These are phyloP conservation scores for Gnaphalium uliginosum DNA, from an alignment of 129 eudicot genomes.

Conservation along the genomic window DNA sequence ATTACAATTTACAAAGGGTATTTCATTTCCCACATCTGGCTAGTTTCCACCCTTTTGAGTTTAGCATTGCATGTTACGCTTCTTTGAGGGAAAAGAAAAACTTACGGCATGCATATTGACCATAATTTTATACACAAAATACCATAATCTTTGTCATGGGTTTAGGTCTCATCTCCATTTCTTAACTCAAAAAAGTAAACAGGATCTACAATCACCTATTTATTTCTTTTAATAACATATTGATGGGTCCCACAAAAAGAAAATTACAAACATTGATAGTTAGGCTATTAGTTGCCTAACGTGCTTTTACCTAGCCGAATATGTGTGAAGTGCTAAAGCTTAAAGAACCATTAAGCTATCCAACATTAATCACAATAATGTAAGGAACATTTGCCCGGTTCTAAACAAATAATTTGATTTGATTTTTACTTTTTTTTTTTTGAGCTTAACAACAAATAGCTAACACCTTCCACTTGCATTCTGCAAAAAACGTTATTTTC, in stretches of 20 bases:
- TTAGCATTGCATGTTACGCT: not conserved
- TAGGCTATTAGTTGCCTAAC: not conserved
- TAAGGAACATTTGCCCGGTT: not conserved
- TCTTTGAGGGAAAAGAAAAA: not conserved
- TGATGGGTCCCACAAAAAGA: not conserved
- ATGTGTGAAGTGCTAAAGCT: not conserved
- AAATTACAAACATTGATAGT: not conserved
- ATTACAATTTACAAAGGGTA: not conserved
- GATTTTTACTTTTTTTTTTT: not conserved
- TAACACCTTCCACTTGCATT: not conserved
- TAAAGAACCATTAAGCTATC: not conserved
- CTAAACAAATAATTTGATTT: not conserved
- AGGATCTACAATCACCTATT: no score
- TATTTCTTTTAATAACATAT: not conserved
- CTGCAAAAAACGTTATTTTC: not conserved
- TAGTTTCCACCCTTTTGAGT: not conserved
- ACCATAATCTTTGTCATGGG: no score
- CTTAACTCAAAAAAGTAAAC: no score
- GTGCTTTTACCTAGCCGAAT: not conserved
- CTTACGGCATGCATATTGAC: slow-evolving; percentile 9
- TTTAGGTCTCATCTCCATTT: no score
- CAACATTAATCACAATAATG: not conserved
- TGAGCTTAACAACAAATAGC: not conserved
- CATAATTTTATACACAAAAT: not conserved
- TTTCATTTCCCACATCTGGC: not conserved